phyloP scores from a whole-genome alignment of 305 asterid genomes.

The Fraxinus floribunda region DNA sequence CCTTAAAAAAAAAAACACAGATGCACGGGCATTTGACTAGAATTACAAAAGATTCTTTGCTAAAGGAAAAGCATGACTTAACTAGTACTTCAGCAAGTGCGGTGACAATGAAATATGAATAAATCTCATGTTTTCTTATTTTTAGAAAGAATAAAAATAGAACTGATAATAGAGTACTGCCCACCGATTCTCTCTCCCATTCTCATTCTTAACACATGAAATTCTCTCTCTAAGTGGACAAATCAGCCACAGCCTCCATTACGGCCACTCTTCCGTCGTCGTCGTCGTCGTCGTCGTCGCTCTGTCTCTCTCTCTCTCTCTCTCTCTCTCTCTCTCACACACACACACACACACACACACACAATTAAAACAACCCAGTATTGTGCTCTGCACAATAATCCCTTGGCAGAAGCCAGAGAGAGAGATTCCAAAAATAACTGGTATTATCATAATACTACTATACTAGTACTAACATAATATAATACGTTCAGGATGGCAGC shows the following conservation, averaged over 20 bases:
- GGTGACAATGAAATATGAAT: not conserved
- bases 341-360: no score
- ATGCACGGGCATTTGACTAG: no score
- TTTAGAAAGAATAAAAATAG: no score
- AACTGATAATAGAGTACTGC: not conserved
- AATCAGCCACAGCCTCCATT: not conserved
- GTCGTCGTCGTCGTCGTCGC: no score
- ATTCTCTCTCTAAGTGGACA: not conserved
- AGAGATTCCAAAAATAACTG: not conserved
- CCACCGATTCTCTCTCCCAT: not conserved
- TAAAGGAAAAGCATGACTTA: not conserved
- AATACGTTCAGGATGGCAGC: conserved; percentile 42
- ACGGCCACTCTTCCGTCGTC: not conserved
- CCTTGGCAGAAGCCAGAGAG: not conserved
- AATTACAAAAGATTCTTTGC: not conserved
- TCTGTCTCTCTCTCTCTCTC: not conserved
- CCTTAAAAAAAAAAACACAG: no score
- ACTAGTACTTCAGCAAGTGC: not conserved
- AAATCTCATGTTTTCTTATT: not conserved
- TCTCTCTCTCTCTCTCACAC: no score
- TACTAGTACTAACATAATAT: not conserved
- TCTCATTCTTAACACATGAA: not conserved
- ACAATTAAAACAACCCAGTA: not conserved
- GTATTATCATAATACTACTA: not conserved
- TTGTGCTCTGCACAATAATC: not conserved